Conservation (phyloP, 129 eudicot species). For the Artemisia argyi region DNA sequence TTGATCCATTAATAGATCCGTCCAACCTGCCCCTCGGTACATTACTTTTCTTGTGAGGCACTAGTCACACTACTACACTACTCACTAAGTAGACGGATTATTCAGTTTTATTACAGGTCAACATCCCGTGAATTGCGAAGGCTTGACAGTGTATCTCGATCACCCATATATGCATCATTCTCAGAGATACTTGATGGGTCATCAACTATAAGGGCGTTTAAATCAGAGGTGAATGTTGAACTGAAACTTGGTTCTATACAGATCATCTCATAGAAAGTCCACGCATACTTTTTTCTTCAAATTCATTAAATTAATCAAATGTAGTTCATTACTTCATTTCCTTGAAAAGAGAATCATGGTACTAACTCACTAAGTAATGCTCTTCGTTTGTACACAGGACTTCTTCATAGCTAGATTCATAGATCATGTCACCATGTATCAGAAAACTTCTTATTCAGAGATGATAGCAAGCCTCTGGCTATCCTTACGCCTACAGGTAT, state of each 20-base stretch:
- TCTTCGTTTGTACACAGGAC: conserved; percentile 48
- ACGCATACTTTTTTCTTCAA: not conserved
- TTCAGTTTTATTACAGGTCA: conserved; percentile 90
- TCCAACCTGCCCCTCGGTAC: not conserved
- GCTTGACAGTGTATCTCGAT: conserved; percentile 94
- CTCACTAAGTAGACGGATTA: conserved; percentile 20
- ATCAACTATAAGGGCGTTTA: conserved; percentile 88
- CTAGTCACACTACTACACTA: conserved; percentile 1
- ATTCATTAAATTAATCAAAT: not conserved
- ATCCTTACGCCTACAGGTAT: conserved; percentile 93
- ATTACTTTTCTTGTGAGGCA: conserved; percentile 1
- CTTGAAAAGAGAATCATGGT: not conserved
- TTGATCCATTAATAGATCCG: not conserved
- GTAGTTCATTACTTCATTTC: not conserved
- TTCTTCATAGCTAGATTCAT: conserved; percentile 59
- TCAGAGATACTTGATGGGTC: conserved; percentile 90
- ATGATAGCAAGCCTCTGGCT: conserved; percentile 88
- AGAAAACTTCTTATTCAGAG: conserved; percentile 87
- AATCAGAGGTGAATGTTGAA: conserved; percentile 59
- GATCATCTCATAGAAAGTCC: not conserved
- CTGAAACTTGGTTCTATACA: conserved; percentile 13
- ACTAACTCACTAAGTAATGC: conserved; percentile 24
- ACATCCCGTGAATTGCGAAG: conserved; percentile 93
- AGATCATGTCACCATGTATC: conserved; percentile 60
- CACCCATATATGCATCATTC: conserved; percentile 95